A percentile compares a stretch with the other conserved stretches of the same genome.
Conservation (phyloP, 768 basidiomycete species). For the Ramaria sp. region DNA sequence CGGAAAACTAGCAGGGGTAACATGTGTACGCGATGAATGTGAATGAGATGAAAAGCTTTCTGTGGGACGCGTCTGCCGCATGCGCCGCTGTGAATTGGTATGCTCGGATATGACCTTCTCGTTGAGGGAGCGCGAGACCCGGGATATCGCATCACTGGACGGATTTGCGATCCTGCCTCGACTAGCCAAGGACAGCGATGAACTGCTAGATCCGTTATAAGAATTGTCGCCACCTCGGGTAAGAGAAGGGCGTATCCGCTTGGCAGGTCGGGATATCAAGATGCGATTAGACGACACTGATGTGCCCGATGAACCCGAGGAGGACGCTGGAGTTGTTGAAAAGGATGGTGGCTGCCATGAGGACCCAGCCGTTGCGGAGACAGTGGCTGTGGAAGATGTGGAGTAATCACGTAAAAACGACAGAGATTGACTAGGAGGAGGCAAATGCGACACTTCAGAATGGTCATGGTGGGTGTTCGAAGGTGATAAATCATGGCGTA, state of each 20-base stretch:
- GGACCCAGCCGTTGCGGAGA: neutral
- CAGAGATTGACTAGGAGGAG: neutral
- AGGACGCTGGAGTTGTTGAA: neutral
- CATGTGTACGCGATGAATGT: neutral
- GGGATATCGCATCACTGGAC: neutral
- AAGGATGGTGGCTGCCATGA: neutral
- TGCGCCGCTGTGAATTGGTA: neutral
- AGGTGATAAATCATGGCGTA: neutral
- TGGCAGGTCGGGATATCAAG: neutral
- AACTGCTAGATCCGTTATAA: neutral
- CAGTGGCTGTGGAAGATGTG: neutral
- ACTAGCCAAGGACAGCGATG: neutral
- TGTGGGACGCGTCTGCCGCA: neutral
- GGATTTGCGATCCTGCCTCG: neutral
- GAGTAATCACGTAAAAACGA: neutral
- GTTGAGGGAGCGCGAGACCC: conserved; percentile 7
- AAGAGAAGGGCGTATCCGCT: neutral
- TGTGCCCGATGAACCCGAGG: neutral
- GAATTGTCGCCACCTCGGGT: neutral
- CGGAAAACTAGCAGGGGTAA: neutral
- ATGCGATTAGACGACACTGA: neutral
- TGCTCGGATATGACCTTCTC: conserved; percentile 4
- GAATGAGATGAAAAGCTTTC: neutral
- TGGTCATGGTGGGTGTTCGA: no score
- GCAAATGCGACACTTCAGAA: neutral